Evolutionary conservation across 495 filamentous ascomycete genomes (phyloP).

Genomic region (Penicillium simplicissimum): DNA sequence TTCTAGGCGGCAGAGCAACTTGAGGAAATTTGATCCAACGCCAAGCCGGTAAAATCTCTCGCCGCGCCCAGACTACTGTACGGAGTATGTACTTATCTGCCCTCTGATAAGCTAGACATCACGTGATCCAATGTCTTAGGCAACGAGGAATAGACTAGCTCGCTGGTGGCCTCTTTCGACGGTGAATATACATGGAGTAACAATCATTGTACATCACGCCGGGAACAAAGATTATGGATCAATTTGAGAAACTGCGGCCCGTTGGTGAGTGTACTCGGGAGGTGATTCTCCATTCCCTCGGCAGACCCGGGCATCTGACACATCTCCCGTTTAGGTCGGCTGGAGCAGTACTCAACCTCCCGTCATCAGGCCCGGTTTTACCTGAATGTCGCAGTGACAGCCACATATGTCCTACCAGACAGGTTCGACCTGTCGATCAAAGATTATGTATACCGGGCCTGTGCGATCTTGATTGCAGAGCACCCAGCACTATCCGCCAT

Average conservation of each 20-base stretch:
- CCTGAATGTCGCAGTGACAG: conserved; percentile 42
- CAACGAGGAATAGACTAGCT: not conserved
- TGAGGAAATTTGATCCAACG: too few relatives aligned
- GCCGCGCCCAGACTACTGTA: too few relatives aligned
- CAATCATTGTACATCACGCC: not conserved
- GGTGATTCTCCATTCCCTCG: not conserved
- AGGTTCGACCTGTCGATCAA: conserved; percentile 32
- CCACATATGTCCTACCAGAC: conserved; percentile 38
- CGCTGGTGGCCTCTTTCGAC: not conserved
- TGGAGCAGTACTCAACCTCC: conserved; percentile 47
- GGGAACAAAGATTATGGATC: conserved; percentile 17
- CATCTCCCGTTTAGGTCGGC: conserved; percentile 26
- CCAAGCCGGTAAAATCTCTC: too few relatives aligned
- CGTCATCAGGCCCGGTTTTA: conserved; percentile 49
- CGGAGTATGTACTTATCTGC: too few relatives aligned
- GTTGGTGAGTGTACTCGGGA: conserved; percentile 28
- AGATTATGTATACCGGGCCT: conserved; percentile 39
- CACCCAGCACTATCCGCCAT: conserved; percentile 48
- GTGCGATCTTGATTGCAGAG: conserved; percentile 37
- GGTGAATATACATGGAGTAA: not conserved
- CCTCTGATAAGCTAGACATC: too few relatives aligned
- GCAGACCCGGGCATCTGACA: conserved; percentile 12
- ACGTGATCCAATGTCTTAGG: not conserved
- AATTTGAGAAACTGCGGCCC: conserved; percentile 31
- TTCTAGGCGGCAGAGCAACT: too few relatives aligned